Evolutionary conservation across 495 filamentous ascomycete genomes (phyloP), one percentile per base, ranked within the genome.

Genomic region (Talaromyces trachyspermus): DNA sequence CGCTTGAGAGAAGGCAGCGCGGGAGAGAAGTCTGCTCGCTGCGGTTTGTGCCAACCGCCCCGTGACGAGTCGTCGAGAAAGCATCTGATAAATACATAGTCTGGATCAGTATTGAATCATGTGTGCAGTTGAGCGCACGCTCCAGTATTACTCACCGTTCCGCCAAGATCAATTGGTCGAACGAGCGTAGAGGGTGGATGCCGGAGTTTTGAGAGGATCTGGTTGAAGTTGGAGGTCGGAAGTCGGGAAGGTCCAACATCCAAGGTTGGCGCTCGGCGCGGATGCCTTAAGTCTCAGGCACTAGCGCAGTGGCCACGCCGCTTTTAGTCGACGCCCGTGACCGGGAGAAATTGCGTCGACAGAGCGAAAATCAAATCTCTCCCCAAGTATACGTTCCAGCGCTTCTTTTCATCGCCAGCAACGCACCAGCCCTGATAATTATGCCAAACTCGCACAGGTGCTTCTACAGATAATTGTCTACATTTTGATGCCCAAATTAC

Each of bases 401-500:
- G 49, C 54, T 43, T 59, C 67, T 65, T 70, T 62, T 37, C 41
- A 50, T 61, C 57, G 47, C 53, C 67, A 66, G 57, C 57, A 55
- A 61, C 63, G 62, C 63, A 55, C 62, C 57, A 45, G 46, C 55
- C 54, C 64, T 60, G 67, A 72, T 72, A 72, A 74, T 74, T 77
- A 77, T 77, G 67, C 70, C 72, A 87, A 77, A 87, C 57, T 75
- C 76, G 63, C 62, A 53, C 63, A 77, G 60, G 53, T 65, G 58
- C 68, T 60, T 78, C 55, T 50, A 62, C 66, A 67, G 66, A 65
- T 55, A 60, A 55, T 54, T 62, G 71, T 63, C 76, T 71, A 74
- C 80, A 69, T 57, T 63, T 74, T 79, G 84, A 89, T 79, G 69
- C 71, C 69, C 61, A 66, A 77, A 80, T 84, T 62, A 65, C 57